Conservation (phyloP, 2,329 filamentous ascomycete genomes). For the Alternaria novae-zelandiae region DNA sequence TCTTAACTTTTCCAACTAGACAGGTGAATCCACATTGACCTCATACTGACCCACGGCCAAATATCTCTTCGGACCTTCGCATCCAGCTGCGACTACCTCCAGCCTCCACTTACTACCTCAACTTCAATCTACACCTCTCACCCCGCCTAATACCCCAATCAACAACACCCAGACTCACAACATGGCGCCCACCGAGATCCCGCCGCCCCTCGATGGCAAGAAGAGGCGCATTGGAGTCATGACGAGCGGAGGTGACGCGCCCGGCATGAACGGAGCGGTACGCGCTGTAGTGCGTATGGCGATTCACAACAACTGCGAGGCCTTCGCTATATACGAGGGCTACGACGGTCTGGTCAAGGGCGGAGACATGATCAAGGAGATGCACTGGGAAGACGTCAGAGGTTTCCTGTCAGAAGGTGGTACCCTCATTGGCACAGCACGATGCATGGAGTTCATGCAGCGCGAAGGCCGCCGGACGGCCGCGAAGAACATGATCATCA, state of each 20-base stretch:
- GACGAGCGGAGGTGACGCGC: conserved; percentile 93
- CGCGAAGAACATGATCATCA: conserved; percentile 91
- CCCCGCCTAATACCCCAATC: conserved; percentile 2
- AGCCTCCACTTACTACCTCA: conserved; percentile 8
- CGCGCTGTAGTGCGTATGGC: conserved; percentile 90
- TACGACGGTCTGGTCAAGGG: conserved; percentile 95
- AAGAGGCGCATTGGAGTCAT: conserved; percentile 81
- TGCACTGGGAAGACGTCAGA: conserved; percentile 92
- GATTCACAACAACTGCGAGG: conserved; percentile 70
- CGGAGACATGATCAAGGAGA: conserved; percentile 83
- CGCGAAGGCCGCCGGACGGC: conserved; percentile 81
- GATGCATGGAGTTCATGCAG: conserved; percentile 92
- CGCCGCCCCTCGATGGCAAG: conserved; percentile 52
- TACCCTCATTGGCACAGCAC: conserved; percentile 92
- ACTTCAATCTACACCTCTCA: conserved; percentile 2
- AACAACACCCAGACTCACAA: conserved; percentile 7
- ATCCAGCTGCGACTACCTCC: conserved; percentile 8
- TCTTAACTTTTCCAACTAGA: conserved; percentile 21
- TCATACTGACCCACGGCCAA: conserved; percentile 30
- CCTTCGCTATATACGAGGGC: conserved; percentile 75
- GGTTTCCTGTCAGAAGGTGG: conserved; percentile 94
- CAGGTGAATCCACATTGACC: conserved; percentile 29
- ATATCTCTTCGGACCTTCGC: conserved; percentile 12
- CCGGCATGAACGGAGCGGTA: conserved; percentile 92
- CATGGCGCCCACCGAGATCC: conserved; percentile 42